Evolutionary conservation across 2,329 filamentous ascomycete genomes (phyloP), one percentile per base, ranked within the genome.

Genomic region (Helicocarpus griseus): DNA sequence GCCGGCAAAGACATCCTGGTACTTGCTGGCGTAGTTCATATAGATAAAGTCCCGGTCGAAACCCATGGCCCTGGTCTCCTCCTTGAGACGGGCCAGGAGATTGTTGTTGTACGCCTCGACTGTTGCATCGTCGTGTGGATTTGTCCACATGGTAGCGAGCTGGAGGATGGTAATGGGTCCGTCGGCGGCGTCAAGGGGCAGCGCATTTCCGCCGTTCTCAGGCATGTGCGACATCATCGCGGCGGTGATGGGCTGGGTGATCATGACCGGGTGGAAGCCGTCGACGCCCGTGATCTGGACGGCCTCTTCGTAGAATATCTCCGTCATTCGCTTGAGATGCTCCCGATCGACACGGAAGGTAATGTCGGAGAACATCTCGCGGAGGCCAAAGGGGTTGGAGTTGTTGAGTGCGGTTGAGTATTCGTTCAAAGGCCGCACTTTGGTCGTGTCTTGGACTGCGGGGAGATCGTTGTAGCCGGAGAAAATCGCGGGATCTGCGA

Each of bases 201-300:
- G 58, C 0, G 66, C 55, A 50, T 70, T 70, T 5, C 63, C 64
- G 8, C 68, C 66, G 47, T 59, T 57, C 38, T 63, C 61, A 13
- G 53, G 54, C 61, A 64, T 62, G 9, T 61, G 60, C 19, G 59
- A 56, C n/a, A 64, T 52, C 48, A 63, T 63, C 14, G 60, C 55
- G 8, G 58, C 56, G 11, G 68, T 61, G n/a, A 72, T 62, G 13
- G 60, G 60, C 49, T 70, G 66, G 55, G 22, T 21, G 14, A n/a
- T 24, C 3, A 45, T 7, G 22, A 7, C 17, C 13, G 41, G 41
- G 8, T 13, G 11, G 28, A 45, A 45, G 8, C 41, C 41, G 7
- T 14, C 14, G 41, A 24, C 13, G 17, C 28, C 41, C 11, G 22
- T 45, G 41, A 45, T 11, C n/a, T 9, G 8, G 17, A 11, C 28